Base-by-base conservation (phyloP, 1,139 yeast species). In the Lodderomyces theae region DNA sequence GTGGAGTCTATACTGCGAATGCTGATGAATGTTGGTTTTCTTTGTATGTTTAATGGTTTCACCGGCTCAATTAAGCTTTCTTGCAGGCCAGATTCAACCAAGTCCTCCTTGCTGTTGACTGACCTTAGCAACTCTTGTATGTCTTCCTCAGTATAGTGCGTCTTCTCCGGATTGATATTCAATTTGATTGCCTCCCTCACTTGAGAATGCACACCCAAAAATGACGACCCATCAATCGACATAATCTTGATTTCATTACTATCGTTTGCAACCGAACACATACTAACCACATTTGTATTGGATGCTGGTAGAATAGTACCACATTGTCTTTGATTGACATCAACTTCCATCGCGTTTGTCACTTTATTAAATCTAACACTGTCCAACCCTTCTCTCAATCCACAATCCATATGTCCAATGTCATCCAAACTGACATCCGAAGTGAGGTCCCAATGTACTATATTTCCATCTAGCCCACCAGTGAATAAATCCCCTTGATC, bases 371-470 rank as follows among this genome's bases (percentile, higher is more conserved):
- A 71, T 8, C 56, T 51, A 29, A 75, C 62, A 42, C 80, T 69
- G 34, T 61, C 56, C 19, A 76, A 51, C 0, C 81, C 81, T 48
- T 73, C 77, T 45, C 66, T 72, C 39, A 76, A 57, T 11, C 74
- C 66, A 51, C 81, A 77, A 26, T 41, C 35, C 21, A 41, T 35
- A 19, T 25, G 28, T 3, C 24, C 16, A 26, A 18, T 13, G 18
- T 24, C 21, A 12, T 38, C 43, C 5, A 44, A 38, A 8, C 34
- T 44, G 8, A 55, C 46, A 40, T 63, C 69, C 13, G 57, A 56
- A 11, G 74, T 61, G 31, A 81, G 62, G 57, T 82, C 83, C 95
- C 95, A 86, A 50, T 82, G 84, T 11, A 84, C 69, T 12, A 86
- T 76, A 44, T 77, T 79, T 2, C 94, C 94, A 55, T 86, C 92